Conservation (phyloP, 495 filamentous ascomycete species). For the Acidiella bohemica region DNA sequence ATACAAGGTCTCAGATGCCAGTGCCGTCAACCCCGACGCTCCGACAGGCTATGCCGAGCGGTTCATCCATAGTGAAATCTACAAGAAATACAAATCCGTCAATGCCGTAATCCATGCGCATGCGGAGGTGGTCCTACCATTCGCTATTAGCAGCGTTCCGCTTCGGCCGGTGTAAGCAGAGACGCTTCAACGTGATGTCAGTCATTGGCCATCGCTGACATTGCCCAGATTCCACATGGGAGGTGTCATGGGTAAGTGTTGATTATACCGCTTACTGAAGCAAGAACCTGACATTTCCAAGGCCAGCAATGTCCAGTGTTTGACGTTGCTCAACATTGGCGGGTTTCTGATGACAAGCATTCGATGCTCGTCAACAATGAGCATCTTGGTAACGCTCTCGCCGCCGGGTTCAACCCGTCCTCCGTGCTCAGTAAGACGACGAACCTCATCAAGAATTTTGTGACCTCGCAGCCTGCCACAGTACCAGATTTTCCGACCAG, state of each 20-base stretch:
- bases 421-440: conserved; percentile 11
- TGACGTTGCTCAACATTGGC: conserved; percentile 24
- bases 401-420: conserved; percentile 24
- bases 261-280: neutral
- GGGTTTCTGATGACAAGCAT: conserved; percentile 20
- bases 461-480: conserved; percentile 7
- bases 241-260: conserved; percentile 33
- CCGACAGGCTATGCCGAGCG: conserved; percentile 23
- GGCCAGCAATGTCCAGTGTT: conserved; percentile 23
- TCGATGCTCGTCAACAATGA: conserved; percentile 32
- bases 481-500: conserved; percentile 7
- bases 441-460: conserved; percentile 10
- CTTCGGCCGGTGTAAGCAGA: conserved; percentile 16
- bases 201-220: no score
- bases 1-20: conserved; percentile 26
- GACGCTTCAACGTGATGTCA: no score
- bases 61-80: conserved; percentile 27
- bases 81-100: conserved; percentile 19
- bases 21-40: conserved; percentile 21
- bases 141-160: conserved; percentile 15
- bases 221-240: conserved; percentile 32
- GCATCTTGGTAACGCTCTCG: conserved; percentile 35
- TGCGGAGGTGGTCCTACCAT: conserved; percentile 16
- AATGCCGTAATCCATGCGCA: conserved; percentile 20
- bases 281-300: neutral